These are phyloP conservation scores for Candolleomyces eurysporus DNA, from an alignment of 768 basidiomycete genomes.

Conservation along the genomic window DNA sequence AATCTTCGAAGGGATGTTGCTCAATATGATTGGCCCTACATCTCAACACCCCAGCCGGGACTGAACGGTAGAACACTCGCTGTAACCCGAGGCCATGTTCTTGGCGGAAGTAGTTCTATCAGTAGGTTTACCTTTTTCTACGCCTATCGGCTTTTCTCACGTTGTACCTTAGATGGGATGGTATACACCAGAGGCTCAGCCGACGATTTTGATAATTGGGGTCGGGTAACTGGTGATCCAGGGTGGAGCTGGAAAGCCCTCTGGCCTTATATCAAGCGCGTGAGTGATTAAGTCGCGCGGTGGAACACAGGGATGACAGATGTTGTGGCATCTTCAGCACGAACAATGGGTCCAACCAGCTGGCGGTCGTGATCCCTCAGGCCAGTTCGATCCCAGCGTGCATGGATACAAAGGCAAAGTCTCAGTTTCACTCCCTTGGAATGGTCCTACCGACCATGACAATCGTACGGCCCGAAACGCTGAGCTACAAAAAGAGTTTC, in stretches of 20 bases:
- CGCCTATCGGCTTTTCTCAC: not conserved
- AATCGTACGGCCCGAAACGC: conserved; percentile 31
- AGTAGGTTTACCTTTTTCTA: conserved; percentile 15
- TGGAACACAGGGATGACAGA: not conserved
- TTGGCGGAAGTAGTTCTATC: conserved; percentile 29
- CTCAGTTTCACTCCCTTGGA: conserved; percentile 25
- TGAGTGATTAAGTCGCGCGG: not conserved
- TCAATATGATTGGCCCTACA: conserved; percentile 25
- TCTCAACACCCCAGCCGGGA: conserved; percentile 21
- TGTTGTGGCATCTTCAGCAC: conserved; percentile 14
- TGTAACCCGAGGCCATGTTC: conserved; percentile 22
- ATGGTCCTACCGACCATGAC: conserved; percentile 25
- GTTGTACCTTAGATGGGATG: conserved; percentile 18
- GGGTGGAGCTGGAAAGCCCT: conserved; percentile 25
- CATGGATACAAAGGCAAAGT: conserved; percentile 8
- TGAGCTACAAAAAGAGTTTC: conserved; percentile 9
- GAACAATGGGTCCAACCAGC: conserved; percentile 25
- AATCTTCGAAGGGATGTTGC: conserved; percentile 7
- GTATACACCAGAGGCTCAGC: conserved; percentile 19
- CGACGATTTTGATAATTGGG: conserved; percentile 22
- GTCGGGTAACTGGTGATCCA: conserved; percentile 15
- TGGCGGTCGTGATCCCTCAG: conserved; percentile 25
- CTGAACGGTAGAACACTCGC: conserved; percentile 18
- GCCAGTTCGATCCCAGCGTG: conserved; percentile 6
- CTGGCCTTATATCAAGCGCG: conserved; percentile 19